phyloP scores from a whole-genome alignment of 805 yeast genomes.

The Candida methanosorbosa region DNA sequence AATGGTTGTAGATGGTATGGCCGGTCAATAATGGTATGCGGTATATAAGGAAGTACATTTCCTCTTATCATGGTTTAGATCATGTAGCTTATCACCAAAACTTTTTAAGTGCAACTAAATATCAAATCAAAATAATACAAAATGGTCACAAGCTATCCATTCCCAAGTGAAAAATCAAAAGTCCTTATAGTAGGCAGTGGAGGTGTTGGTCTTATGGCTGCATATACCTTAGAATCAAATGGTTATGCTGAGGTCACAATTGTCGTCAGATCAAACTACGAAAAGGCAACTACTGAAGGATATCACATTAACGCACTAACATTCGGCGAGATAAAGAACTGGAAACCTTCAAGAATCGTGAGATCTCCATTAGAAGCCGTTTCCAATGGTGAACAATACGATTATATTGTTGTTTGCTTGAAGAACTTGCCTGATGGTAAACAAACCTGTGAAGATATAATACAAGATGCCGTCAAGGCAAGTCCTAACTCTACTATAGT shows the following conservation, averaged over 20 bases:
- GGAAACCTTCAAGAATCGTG: slow-evolving; percentile 44
- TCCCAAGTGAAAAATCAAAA: slow-evolving; percentile 20
- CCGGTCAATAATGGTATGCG: too few species aligned
- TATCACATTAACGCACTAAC: slow-evolving; percentile 50
- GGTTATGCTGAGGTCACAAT: slow-evolving; percentile 42
- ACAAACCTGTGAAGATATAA: slow-evolving; percentile 32
- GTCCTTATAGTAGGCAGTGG: slow-evolving; percentile 74
- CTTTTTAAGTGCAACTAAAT: too few species aligned
- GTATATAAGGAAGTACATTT: too few species aligned
- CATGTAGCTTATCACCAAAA: too few species aligned
- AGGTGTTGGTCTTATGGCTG: slow-evolving; percentile 77
- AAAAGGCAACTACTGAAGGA: slow-evolving; percentile 41
- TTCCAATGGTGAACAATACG: slow-evolving; percentile 28
- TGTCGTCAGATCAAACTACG: slow-evolving; percentile 57
- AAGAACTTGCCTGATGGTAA: slow-evolving; percentile 53
- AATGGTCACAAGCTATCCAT: too few species aligned
- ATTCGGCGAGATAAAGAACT: slow-evolving; percentile 44
- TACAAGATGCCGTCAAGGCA: slow-evolving; percentile 16
- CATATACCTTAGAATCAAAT: slow-evolving; percentile 45
- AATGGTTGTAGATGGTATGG: too few species aligned
- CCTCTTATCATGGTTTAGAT: too few species aligned
- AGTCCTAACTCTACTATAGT: slow-evolving; percentile 21
- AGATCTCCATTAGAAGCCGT: slow-evolving; percentile 37
- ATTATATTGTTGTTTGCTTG: slow-evolving; percentile 48
- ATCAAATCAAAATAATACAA: too few species aligned